phyloP scores from a whole-genome alignment of 116 monocot genomes.

The Posidonia oceanica region DNA sequence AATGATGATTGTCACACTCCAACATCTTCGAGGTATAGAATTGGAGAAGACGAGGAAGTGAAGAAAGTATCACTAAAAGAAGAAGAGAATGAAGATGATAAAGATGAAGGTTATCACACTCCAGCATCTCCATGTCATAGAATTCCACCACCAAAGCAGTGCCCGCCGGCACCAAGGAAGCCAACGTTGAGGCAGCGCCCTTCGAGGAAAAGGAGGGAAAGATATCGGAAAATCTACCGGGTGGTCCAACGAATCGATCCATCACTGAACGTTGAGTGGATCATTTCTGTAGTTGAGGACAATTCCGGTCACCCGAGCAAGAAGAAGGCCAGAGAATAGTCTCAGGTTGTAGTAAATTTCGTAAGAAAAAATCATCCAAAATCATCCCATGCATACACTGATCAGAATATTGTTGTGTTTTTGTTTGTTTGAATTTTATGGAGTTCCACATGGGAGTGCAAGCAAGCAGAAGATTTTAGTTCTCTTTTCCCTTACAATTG shows the following conservation, averaged over 20 bases:
- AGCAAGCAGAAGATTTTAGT: not conserved
- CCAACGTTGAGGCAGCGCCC: not conserved
- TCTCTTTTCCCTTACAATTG: not conserved
- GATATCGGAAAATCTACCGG: not conserved
- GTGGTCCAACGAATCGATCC: not conserved
- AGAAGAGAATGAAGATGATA: not conserved
- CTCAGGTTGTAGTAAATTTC: not conserved
- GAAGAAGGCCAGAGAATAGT: not conserved
- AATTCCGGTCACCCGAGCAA: not conserved
- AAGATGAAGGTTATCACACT: slow-evolving; percentile 21
- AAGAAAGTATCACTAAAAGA: not conserved
- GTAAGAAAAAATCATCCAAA: no score
- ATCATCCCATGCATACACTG: no score
- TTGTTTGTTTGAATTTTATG: not conserved
- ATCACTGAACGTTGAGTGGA: not conserved
- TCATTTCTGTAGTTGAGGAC: not conserved
- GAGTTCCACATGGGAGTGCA: not conserved
- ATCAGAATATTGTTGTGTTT: not conserved
- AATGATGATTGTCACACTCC: not conserved
- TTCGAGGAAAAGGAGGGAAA: slow-evolving; percentile 3
- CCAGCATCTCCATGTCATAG: slow-evolving; percentile 26
- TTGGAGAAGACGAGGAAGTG: not conserved
- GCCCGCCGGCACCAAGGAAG: slow-evolving; percentile 28
- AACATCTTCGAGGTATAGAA: not conserved
- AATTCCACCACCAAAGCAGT: slow-evolving; percentile 13